Evolutionary conservation across 1,284 basidiomycete genomes (phyloP), one percentile per base, ranked within the genome.

Genomic region (Moesziomyces sp.): DNA sequence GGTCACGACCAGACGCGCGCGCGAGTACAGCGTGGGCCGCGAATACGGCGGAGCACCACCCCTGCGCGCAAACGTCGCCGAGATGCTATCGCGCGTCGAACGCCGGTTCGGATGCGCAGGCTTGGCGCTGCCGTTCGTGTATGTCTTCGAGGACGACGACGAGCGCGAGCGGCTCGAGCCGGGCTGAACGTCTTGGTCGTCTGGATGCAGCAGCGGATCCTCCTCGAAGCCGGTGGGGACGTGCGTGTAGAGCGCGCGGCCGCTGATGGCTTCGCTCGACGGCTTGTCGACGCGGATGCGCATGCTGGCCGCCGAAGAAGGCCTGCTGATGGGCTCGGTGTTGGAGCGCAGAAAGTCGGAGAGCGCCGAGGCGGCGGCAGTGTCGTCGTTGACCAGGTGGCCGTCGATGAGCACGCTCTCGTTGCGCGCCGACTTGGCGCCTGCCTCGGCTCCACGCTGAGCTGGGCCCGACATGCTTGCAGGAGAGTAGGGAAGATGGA

Each of bases 1-100:
- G 23, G 85, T 81, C 57, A 86, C 77, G 53, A 86, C 82, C 1
- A 89, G 61, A 13, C 78, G 76, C 3, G 57, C 52, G 19, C 70
- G 45, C 19, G 71, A 74, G 60, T 74, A 76, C 26, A 81, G 63
- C 8, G 78, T 80, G 2, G 77, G 78, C 13, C 65, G 48, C 5
- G 51, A 52, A 52, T 77, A 81, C 5, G 78, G 62, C 1, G 75
- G 76, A n/a, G 77, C 76, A 13, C 77, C 77, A 21, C 76, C 78
- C 26, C 79, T 67, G 19, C 70, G 58, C 6, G 73, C 73, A 56
- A 78, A 78, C 21, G 77, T 73, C 28, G 51, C 34, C 8, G 60
- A 44, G 35, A 63, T 54, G 49, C 62, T 58, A 40, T 59, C 58
- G 1, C 59, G 51, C 6, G 52, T 46, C 2, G 54, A 57, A 5